Conservation (phyloP, 1,139 yeast genomes). For the Candida pseudoviswanathii region DNA sequence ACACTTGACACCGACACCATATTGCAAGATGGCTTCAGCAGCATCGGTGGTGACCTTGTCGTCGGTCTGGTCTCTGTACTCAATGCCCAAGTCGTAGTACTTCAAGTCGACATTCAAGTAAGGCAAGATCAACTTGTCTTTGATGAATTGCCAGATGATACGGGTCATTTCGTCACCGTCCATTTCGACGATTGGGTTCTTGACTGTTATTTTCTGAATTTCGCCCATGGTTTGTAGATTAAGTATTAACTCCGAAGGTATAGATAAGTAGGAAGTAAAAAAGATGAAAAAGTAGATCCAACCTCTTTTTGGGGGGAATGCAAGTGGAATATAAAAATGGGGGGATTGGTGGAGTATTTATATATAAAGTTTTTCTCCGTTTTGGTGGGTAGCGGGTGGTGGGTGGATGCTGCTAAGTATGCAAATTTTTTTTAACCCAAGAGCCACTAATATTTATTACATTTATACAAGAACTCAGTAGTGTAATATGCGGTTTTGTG, state of each 20-base stretch:
- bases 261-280: neutral
- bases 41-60: conserved; percentile 89
- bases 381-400: too few species aligned
- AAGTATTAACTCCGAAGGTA: neutral
- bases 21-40: conserved; percentile 84
- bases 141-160: conserved; percentile 87
- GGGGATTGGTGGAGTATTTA: too few species aligned
- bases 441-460: neutral
- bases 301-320: neutral
- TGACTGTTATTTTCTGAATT: conserved; percentile 66
- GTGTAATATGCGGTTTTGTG: neutral
- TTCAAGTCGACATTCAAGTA: conserved; percentile 85
- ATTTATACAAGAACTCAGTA: neutral
- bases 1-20: conserved; percentile 93
- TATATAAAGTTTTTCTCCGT: too few species aligned
- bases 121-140: conserved; percentile 79
- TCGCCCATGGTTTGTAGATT: conserved; percentile 10
- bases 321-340: too few species aligned
- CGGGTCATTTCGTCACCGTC: conserved; percentile 98
- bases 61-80: conserved; percentile 81
- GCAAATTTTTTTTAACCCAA: too few species aligned
- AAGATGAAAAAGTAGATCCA: neutral
- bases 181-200: conserved; percentile 89
- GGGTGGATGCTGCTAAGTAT: too few species aligned
- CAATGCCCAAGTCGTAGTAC: conserved; percentile 87